phyloP scores from a whole-genome alignment of 495 filamentous ascomycete genomes.

The Tuber melanosporum region DNA sequence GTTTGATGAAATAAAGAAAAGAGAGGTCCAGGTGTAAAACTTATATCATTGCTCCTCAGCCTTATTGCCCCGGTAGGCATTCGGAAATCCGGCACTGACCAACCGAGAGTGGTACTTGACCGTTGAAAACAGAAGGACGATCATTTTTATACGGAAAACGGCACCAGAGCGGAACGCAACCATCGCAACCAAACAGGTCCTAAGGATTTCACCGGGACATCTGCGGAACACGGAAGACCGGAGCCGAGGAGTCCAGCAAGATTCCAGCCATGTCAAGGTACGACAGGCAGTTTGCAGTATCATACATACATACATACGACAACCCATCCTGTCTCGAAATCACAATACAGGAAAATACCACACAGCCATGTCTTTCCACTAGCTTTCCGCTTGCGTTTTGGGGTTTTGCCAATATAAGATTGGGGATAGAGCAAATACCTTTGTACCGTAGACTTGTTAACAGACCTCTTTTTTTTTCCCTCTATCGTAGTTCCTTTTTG shows the following conservation, averaged over 20 bases:
- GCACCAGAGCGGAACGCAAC: too few species aligned
- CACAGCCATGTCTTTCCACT: background rate
- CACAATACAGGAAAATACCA: background rate
- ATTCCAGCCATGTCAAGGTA: background rate
- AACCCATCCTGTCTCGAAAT: background rate
- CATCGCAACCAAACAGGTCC: too few species aligned
- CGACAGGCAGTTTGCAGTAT: background rate
- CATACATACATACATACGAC: background rate
- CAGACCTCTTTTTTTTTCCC: background rate
- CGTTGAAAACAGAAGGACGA: too few species aligned
- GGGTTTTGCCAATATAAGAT: background rate
- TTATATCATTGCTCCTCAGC: background rate
- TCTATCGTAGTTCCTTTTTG: background rate
- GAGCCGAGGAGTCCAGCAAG: background rate
- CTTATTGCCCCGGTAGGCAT: background rate
- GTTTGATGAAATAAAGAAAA: background rate
- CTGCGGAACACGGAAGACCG: background rate
- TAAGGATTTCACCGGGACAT: background rate
- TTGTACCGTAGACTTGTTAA: background rate
- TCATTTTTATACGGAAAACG: too few species aligned
- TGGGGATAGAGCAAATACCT: background rate
- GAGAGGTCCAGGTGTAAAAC: background rate
- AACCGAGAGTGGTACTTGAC: background rate
- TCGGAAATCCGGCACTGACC: background rate
- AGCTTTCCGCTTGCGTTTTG: background rate